Conservation (phyloP, 305 asterid genomes). For the Rubia occidens region DNA sequence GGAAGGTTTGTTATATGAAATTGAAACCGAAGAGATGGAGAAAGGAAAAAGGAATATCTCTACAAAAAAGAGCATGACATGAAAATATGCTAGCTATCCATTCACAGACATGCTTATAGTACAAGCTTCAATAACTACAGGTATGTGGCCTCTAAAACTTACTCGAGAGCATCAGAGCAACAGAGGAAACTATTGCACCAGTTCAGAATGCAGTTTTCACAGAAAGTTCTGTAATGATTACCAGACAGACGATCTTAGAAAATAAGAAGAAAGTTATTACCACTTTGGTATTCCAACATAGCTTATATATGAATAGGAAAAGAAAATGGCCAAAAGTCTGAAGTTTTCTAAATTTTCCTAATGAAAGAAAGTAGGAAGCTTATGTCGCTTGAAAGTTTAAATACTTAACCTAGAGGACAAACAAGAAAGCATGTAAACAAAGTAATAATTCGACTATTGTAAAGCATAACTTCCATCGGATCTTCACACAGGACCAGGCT, state of each 20-base stretch:
- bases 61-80: neutral
- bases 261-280: neutral
- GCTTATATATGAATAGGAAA: neutral
- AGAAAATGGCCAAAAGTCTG: neutral
- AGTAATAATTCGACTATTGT: neutral
- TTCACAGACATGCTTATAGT: neutral
- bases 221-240: neutral
- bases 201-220: neutral
- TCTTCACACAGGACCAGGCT: neutral
- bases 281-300: neutral
- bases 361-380: neutral
- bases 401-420: neutral
- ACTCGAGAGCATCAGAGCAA: neutral
- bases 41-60: neutral
- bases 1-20: neutral
- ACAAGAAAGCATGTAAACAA: conserved; percentile 6
- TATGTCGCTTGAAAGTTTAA: neutral
- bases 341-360: neutral
- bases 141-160: neutral
- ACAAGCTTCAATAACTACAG: neutral
- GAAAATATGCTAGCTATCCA: neutral
- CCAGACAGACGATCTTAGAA: conserved; percentile 1
- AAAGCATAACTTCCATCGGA: neutral
- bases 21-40: neutral
- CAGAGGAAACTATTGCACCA: neutral